Base-by-base conservation (phyloP, 2,329 filamentous ascomycete species). In the Parafenestella ontariensis region DNA sequence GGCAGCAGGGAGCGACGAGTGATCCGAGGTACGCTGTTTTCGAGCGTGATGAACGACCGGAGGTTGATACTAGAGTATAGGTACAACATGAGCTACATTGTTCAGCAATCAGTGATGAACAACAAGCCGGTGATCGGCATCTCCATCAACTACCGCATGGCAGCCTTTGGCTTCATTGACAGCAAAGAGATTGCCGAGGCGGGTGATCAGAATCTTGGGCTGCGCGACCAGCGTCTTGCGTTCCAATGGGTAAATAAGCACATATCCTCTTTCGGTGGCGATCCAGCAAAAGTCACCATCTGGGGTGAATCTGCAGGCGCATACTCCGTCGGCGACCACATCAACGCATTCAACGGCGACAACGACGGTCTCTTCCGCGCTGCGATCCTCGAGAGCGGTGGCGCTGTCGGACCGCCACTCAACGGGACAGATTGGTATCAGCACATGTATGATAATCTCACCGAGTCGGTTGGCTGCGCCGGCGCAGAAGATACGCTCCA, bases 231-330 rank as follows among this genome's bases (percentile, higher is more conserved):
- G 68, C 77, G 85, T 5, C 77, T 82, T 11, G 76, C 83, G 0
- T 67, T 90, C 41, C 66, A 82, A 41, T 90, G 88, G 87, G 80
- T 89, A 0, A 79, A 85, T 61, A 75, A 80, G 18, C 76, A 90
- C 55, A 88, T 90, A n/a, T 59, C 61, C 2, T 31, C 64, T 1
- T 75, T 74, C 33, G 69, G 86, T 1, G 86, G 86, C 0, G 81
- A 88, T 56, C 82, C 84, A 0, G 61, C 79, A 9, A 84, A 85
- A 59, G 81, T 88, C 17, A 82, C 87, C 0, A 81, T 88, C 33
- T 83, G 86, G 64, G 85, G 86, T 2, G 80, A 80, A 8, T 87
- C 83, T 0, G 84, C 86, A 1, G 86, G 87, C 4, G 85, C 81
- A 2, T 85, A 85, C 5, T 85, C 83, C 1, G 84, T 87, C 0